Percentiles rank a stretch among this genome's conserved stretches.
Conservation (phyloP, 768 basidiomycete genomes). For the Naganishia kalamii region DNA sequence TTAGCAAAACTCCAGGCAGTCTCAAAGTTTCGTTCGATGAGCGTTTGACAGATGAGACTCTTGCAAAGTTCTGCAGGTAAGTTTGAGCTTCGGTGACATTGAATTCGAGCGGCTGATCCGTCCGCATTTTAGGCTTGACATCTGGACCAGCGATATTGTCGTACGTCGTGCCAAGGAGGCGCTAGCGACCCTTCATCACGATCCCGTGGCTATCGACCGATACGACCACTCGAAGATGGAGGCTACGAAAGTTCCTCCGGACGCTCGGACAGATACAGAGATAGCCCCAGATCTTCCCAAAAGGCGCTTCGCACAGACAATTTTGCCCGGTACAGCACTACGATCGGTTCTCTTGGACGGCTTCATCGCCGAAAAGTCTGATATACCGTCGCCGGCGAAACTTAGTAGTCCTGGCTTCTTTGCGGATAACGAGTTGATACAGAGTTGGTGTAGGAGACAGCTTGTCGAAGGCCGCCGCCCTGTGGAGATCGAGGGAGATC, state of each 20-base stretch:
- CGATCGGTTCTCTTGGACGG: conserved; percentile 62
- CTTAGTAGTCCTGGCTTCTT: conserved; percentile 53
- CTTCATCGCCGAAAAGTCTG: conserved; percentile 24
- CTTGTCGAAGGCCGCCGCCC: conserved; percentile 52
- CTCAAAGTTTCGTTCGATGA: conserved; percentile 31
- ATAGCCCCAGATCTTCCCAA: background rate
- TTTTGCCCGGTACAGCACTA: conserved; percentile 65
- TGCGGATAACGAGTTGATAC: conserved; percentile 65
- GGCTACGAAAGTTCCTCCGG: background rate
- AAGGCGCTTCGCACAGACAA: conserved; percentile 30
- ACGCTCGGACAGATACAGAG: background rate
- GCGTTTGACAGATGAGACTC: conserved; percentile 19
- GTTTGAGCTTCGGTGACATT: background rate
- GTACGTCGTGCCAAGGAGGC: conserved; percentile 67
- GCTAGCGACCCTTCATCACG: conserved; percentile 55
- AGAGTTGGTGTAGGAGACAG: conserved; percentile 74
- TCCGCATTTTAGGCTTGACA: conserved; percentile 54
- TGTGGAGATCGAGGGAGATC: conserved; percentile 69
- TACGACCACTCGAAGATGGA: background rate
- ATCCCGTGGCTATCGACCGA: conserved; percentile 49
- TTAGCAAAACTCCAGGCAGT: conserved; percentile 24
- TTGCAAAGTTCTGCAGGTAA: conserved; percentile 37
- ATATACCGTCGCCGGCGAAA: conserved; percentile 6
- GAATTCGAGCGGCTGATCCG: background rate
- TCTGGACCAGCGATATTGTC: conserved; percentile 62